Conservation (phyloP, 768 basidiomycete species). For the Suillus subaureus region DNA sequence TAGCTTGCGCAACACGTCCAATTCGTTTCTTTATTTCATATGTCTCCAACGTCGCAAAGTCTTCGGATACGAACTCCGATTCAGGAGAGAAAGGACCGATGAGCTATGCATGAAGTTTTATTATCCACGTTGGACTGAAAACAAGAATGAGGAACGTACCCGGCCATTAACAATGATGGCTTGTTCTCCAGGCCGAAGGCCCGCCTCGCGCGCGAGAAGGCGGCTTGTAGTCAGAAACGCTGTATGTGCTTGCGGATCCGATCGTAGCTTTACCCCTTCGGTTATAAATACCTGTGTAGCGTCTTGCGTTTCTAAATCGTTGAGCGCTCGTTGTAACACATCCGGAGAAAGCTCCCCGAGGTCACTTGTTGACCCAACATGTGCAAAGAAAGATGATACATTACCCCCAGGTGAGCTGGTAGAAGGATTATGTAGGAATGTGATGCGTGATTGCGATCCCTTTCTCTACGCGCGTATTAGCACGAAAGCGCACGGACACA, state of each 20-base stretch:
- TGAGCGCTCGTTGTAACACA: constrained; percentile 1
- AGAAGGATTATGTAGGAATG: constrained; percentile 76
- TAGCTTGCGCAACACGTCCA: constrained; percentile 65
- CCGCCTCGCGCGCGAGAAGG: constrained; percentile 55
- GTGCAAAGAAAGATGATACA: constrained; percentile 1
- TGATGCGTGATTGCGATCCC: constrained; percentile 56
- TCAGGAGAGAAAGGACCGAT: constrained; percentile 65
- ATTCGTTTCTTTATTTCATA: constrained; percentile 79
- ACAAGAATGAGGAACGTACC: constrained; percentile 45
- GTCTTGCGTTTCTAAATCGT: constrained; percentile 7
- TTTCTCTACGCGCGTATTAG: constrained; percentile 38
- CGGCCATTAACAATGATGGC: constrained; percentile 83
- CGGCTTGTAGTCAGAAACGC: constrained; percentile 48
- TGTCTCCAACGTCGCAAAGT: constrained; percentile 68
- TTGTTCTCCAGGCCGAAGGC: constrained; percentile 59
- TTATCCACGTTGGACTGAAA: constrained; percentile 8
- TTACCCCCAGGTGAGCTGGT: constrained; percentile 1
- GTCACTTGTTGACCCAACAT: background rate
- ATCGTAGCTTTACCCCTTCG: background rate
- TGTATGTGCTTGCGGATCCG: constrained; percentile 35
- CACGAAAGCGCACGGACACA: constrained; percentile 2
- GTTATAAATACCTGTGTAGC: constrained; percentile 43
- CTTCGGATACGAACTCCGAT: constrained; percentile 64
- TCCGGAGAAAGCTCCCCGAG: constrained; percentile 34
- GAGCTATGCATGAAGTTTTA: constrained; percentile 47